Evolutionary conservation across 352 stramenopile genomes (phyloP), one percentile per base, ranked within the genome.

Genomic region (Pythium brassicae): DNA sequence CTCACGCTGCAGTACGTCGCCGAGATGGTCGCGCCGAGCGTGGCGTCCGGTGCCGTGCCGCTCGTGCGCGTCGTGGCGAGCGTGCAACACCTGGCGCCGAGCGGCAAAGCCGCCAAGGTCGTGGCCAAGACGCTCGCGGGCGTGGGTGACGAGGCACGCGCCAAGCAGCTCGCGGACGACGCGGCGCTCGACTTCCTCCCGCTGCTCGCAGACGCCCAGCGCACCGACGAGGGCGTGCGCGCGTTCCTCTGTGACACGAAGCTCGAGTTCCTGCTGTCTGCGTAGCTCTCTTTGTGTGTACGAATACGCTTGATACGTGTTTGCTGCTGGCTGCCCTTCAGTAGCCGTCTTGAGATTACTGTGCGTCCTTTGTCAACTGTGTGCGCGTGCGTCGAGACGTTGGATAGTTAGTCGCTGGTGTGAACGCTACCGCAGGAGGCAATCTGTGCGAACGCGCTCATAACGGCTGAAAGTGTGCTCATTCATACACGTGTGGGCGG

Each of bases 71-170:
- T 91, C 7, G 68, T 83, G 22, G 53, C 65, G 12, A 76, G 76
- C 59, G 61, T 72, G 35, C 58, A 76, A 53, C 76, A 81, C 65
- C 54, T 87, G 55, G 49, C 59, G 22, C 66, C 72, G 53, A 84
- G 82, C 42, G 79, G 79, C 51, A 89, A 89, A 63, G 76, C 76
- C 8, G 76, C 76, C 39, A 80, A 82, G 63, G 63, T 89, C 17
- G 66, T 89, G 43, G 72, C 66, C 29, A 63, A 69, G 27, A 80
- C 77, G n/a, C 61, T 87, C 10, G 55, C 65, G 20, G 66, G 59
- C 7, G 40, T 89, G 7, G 55, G 71, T 11, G 69, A 86, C 48
- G 67, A 85, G 49, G 59, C 50, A 3, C 78, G 76, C 55, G 64
- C 68, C 37, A 69, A 76, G 63, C 50, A 68, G 44, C 50, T 89